Evolutionary conservation across 2,329 filamentous ascomycete genomes (phyloP).

Genomic region (Metarhizium brunneum): DNA sequence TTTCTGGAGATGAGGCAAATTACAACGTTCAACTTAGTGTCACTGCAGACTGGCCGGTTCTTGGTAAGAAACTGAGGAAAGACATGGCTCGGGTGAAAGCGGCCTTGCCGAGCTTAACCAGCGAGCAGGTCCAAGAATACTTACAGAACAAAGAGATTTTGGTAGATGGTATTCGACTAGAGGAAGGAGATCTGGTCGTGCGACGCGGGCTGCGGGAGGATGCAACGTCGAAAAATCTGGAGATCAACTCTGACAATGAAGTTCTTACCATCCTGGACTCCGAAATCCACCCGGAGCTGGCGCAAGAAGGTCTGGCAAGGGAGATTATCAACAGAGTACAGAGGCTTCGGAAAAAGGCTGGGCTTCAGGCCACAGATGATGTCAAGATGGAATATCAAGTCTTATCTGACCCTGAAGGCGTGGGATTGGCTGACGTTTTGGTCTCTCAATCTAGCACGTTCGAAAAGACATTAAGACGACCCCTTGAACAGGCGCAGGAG

Average conservation of each 20-base stretch:
- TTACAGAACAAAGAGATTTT: constrained; percentile 62
- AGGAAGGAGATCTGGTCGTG: constrained; percentile 69
- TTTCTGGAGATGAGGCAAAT: constrained; percentile 78
- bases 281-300: constrained; percentile 73
- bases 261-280: constrained; percentile 87
- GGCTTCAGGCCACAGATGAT: constrained; percentile 83
- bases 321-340: constrained; percentile 94
- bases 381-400: constrained; percentile 91
- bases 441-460: constrained; percentile 57
- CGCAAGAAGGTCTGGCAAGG: constrained; percentile 78
- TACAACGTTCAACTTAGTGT: constrained; percentile 92
- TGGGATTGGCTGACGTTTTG: constrained; percentile 64
- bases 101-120: constrained; percentile 69
- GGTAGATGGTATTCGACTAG: constrained; percentile 78
- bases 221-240: constrained; percentile 61
- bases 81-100: constrained; percentile 88
- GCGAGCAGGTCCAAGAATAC: constrained; percentile 73
- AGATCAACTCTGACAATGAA: constrained; percentile 82
- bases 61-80: constrained; percentile 97
- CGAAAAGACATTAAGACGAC: constrained; percentile 68
- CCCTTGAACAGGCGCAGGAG: constrained; percentile 45
- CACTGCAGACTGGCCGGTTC: constrained; percentile 81
- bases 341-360: constrained; percentile 86
- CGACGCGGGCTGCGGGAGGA: constrained; percentile 70
- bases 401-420: constrained; percentile 65